phyloP scores from a whole-genome alignment of 2,329 filamentous ascomycete species.

The Xylariaceae sp. region DNA sequence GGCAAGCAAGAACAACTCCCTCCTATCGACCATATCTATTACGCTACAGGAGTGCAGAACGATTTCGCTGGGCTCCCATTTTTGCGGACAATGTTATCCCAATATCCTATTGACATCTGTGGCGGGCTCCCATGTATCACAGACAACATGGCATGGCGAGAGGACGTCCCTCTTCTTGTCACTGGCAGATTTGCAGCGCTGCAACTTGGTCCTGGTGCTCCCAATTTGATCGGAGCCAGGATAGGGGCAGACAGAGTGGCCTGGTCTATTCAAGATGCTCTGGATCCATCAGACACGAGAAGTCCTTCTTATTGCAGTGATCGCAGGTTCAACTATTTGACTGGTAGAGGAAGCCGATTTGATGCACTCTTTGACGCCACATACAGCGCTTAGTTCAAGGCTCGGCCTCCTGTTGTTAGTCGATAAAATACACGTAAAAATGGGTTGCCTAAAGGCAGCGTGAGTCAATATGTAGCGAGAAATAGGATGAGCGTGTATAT shows the following conservation, averaged over 20 bases:
- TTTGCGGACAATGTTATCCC: slow-evolving; percentile 52
- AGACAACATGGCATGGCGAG: slow-evolving; percentile 71
- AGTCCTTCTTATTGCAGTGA: slow-evolving; percentile 1
- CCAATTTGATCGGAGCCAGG: slow-evolving; percentile 70
- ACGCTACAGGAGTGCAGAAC: slow-evolving; percentile 67
- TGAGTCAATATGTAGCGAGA: too few species aligned
- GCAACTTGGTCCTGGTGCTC: slow-evolving; percentile 66
- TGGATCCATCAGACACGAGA: slow-evolving; percentile 19
- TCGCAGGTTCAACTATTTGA: slow-evolving; percentile 27
- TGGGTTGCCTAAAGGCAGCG: too few species aligned
- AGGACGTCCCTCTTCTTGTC: slow-evolving; percentile 69
- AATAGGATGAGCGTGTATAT: too few species aligned
- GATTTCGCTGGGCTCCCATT: slow-evolving; percentile 59
- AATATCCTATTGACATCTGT: slow-evolving; percentile 57
- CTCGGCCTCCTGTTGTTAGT: too few species aligned
- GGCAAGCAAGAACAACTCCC: slow-evolving; percentile 44
- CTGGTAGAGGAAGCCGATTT: slow-evolving; percentile 38
- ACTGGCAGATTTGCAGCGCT: slow-evolving; percentile 65
- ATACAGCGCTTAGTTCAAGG: background rate
- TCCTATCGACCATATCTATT: slow-evolving; percentile 64
- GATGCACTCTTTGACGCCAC: slow-evolving; percentile 16
- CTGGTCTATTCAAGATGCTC: slow-evolving; percentile 62
- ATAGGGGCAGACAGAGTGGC: slow-evolving; percentile 69
- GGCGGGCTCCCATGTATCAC: slow-evolving; percentile 70
- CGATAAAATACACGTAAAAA: too few species aligned